Conservation (phyloP, 2,329 filamentous ascomycete genomes). For the Zymoseptoria pseudotritici region DNA sequence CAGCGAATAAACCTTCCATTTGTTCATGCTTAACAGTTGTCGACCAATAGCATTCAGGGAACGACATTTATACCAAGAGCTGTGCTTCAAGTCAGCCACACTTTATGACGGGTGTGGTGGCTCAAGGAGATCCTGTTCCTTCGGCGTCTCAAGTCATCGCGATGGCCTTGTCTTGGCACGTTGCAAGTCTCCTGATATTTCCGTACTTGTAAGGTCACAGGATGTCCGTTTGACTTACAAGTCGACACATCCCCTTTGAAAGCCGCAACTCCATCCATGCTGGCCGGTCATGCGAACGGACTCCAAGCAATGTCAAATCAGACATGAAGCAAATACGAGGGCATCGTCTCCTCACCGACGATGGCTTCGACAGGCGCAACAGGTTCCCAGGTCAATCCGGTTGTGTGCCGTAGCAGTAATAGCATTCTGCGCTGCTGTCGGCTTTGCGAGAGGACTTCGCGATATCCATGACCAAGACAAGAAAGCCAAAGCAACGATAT, state of each 20-base stretch:
- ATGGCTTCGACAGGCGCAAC: not conserved
- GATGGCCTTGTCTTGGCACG: not conserved
- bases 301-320: not conserved
- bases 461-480: slow-evolving; percentile 11
- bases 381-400: not conserved
- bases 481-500: slow-evolving; percentile 11
- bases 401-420: not conserved
- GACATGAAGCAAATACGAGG: not conserved
- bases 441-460: slow-evolving; percentile 5
- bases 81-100: not conserved
- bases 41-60: not conserved
- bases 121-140: not conserved
- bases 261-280: not conserved
- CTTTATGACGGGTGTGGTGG: not conserved
- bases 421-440: slow-evolving; percentile 2
- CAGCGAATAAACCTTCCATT: not conserved
- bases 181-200: not conserved
- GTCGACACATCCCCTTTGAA: no score
- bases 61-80: not conserved
- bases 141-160: not conserved
- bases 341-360: not conserved
- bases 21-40: not conserved
- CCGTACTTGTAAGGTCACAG: no score
- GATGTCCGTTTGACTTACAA: no score
- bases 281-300: not conserved